These are phyloP conservation scores for Colletotrichum eremochloae DNA, from an alignment of 2,329 filamentous ascomycete genomes.

Conservation along the genomic window DNA sequence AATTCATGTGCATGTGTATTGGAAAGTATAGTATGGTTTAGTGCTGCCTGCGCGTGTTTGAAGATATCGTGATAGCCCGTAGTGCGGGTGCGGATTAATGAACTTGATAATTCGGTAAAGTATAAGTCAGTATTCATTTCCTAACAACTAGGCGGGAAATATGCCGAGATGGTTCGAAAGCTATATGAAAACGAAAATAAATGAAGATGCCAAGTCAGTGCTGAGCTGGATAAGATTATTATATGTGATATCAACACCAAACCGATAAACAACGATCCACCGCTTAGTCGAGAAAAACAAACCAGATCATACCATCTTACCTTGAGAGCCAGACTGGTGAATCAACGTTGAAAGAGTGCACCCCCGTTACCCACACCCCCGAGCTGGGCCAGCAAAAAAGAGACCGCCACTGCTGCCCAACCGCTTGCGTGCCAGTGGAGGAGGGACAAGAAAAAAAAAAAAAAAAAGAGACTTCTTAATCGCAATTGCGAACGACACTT, in stretches of 20 bases:
- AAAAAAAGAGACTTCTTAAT: constrained; percentile 41
- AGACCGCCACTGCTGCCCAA: constrained; percentile 41
- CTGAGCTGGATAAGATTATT: background rate
- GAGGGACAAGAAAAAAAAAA: constrained; percentile 4
- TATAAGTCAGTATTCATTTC: constrained; percentile 57
- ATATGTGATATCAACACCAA: background rate
- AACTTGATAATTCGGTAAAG: constrained; percentile 46
- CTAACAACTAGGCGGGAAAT: constrained; percentile 33
- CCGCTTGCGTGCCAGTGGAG: constrained; percentile 15
- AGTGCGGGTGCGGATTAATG: constrained; percentile 39
- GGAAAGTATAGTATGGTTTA: constrained; percentile 29
- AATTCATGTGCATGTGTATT: constrained; percentile 27
- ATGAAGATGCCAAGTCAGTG: background rate
- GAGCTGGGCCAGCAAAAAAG: constrained; percentile 7
- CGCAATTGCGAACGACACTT: constrained; percentile 39
- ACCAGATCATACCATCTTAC: constrained; percentile 21
- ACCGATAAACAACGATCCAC: background rate
- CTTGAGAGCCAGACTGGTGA: constrained; percentile 8
- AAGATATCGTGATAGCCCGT: constrained; percentile 45
- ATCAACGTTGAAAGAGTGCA: constrained; percentile 16
- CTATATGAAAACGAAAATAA: background rate
- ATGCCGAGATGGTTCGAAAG: background rate
- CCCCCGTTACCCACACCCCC: constrained; percentile 24
- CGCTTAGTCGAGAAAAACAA: constrained; percentile 1
- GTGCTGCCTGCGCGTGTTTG: constrained; percentile 44